Evolutionary conservation across 768 basidiomycete species (phyloP), one percentile per base, ranked within the genome.

Genomic region (Suillus variegatus): DNA sequence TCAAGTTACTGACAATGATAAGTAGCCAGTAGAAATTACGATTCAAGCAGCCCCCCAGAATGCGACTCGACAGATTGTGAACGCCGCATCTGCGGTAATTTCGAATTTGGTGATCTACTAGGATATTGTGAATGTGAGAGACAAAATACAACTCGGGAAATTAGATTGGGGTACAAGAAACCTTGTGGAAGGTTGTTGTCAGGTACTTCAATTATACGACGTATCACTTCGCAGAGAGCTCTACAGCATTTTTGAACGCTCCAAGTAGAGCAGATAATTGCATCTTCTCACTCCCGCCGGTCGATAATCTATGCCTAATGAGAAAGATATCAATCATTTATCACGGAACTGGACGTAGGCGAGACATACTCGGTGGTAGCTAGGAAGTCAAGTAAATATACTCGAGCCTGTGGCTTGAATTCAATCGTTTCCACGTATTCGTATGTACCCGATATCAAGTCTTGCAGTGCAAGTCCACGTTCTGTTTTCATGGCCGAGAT

Each of bases 241-340:
- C 94, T 8, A 97, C 92, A 0, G 93, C 88, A 67, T 93, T 91
- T 77, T 99, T 99, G 82, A 98, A 97, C 6, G 92, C 92, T 4
- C 92, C 95, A 5, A 99, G 80, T 66, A 99, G 77, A 1, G 95
- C 95, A 8, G 94, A 94, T 61, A 99, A 74, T 73, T 99, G 97
- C 62, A 99, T 88, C 73, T 95, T 98, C 77, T 99, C 97, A 68
- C 81, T 96, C 1, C 92, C 95, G 0, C 97, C 97, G 0, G 95
- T 89, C 1, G 95, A 94, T 9, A 99, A 78, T 54, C 97, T 88
- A 75, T 98, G 90, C 75, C 97, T 99, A 52, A 55, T 52, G 25
- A 67, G 16, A 52, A 60, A n/a, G 20, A 28, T n/a, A 63, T 56
- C 28, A 14, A 20, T 67, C 43, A 8, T 58, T 16, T 16, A 40